Percentiles rank a stretch among this genome's conserved stretches.
Evolutionary conservation across 371 early-diverging fungal genomes (phyloP).

Genomic region (Umbelopsis sp.): DNA sequence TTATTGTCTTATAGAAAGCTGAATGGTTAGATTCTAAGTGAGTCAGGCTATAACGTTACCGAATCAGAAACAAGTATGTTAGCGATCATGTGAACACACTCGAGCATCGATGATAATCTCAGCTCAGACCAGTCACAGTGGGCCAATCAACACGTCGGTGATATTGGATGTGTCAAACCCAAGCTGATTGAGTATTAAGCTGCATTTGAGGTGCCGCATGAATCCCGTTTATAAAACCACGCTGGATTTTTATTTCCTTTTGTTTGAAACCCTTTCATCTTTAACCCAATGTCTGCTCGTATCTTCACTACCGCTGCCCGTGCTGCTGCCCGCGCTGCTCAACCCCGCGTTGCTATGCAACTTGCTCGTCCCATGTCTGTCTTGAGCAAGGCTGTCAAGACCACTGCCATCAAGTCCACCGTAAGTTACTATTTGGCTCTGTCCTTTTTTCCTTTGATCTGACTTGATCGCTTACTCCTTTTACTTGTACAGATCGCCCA

Average conservation of each 20-base stretch:
- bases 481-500: slow-evolving; percentile 28
- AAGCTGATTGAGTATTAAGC: slow-evolving; percentile 20
- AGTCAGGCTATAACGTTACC: background rate
- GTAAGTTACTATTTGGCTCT: slow-evolving; percentile 24
- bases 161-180: slow-evolving; percentile 13
- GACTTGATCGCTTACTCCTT: slow-evolving; percentile 17
- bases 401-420: slow-evolving; percentile 39
- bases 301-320: slow-evolving; percentile 47
- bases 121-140: slow-evolving; percentile 6
- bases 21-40: slow-evolving; percentile 10
- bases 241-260: slow-evolving; percentile 1
- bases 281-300: slow-evolving; percentile 39
- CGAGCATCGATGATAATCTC: slow-evolving; percentile 7
- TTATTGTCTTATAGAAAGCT: slow-evolving; percentile 20
- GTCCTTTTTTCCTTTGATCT: background rate
- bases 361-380: slow-evolving; percentile 29
- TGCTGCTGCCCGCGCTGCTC: slow-evolving; percentile 41
- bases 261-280: background rate
- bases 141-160: slow-evolving; percentile 14
- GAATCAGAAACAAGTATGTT: slow-evolving; percentile 1
- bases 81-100: slow-evolving; percentile 5
- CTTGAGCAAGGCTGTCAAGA: slow-evolving; percentile 22
- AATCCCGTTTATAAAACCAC: slow-evolving; percentile 21
- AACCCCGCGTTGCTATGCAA: slow-evolving; percentile 34
- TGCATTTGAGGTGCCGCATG: slow-evolving; percentile 24